A percentile compares a stretch with the other conserved stretches of the same genome.
phyloP scores from a whole-genome alignment of 1,284 basidiomycete species.

The Naganishia liquefaciens region DNA sequence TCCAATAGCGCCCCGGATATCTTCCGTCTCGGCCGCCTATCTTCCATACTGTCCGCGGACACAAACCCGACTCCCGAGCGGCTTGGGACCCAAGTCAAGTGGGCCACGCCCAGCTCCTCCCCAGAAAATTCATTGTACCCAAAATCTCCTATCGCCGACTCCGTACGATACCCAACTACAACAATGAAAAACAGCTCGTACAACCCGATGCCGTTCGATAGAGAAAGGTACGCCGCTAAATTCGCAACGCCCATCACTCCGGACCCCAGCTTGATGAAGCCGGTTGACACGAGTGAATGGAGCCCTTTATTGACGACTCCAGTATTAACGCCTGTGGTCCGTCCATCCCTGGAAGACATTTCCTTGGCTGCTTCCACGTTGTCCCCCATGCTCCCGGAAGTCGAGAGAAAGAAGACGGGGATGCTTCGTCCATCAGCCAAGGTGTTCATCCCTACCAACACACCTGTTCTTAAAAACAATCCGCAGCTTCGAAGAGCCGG shows the following conservation, averaged over 20 bases:
- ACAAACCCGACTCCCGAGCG: not conserved
- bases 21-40: not conserved
- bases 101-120: too few relatives aligned
- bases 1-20: not conserved
- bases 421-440: not conserved
- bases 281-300: conserved; percentile 1
- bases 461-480: not conserved
- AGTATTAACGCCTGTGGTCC: not conserved
- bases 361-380: not conserved
- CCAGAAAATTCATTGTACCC: too few relatives aligned
- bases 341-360: too few relatives aligned
- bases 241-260: conserved; percentile 13
- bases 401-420: too few relatives aligned
- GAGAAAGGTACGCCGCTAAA: not conserved
- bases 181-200: not conserved
- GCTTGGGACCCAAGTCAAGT: not conserved
- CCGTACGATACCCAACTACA: not conserved
- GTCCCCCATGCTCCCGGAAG: too few relatives aligned
- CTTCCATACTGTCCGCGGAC: not conserved
- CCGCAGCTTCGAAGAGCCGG: not conserved
- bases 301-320: not conserved
- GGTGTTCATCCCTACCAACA: conserved; percentile 8
- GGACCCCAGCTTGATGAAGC: conserved; percentile 15
- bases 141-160: not conserved
- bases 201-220: conserved; percentile 2